phyloP scores from a whole-genome alignment of 345 rosid genomes.

The Cochlearia excelsa region DNA sequence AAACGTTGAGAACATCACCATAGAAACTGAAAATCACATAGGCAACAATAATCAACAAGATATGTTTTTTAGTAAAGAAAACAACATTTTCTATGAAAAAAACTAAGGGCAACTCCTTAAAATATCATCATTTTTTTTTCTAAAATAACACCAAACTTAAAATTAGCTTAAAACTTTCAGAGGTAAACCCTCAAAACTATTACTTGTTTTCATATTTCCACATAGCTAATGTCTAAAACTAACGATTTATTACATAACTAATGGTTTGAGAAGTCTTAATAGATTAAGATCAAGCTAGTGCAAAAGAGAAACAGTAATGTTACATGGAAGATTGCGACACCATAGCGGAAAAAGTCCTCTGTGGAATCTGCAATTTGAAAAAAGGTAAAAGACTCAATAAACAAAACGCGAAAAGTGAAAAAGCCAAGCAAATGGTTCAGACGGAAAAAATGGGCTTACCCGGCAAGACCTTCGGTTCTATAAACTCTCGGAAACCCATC shows the following conservation, averaged over 20 bases:
- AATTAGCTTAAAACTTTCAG: too few relatives aligned
- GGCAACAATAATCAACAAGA: conserved; percentile 14
- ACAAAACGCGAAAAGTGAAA: background rate
- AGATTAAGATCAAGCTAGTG: background rate
- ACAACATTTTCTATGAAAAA: conserved; percentile 3
- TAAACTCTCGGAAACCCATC: conserved; percentile 59
- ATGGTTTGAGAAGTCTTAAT: background rate
- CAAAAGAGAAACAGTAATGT: conserved; percentile 12
- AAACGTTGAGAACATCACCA: conserved; percentile 73
- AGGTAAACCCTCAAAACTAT: too few relatives aligned
- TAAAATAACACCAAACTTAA: too few relatives aligned
- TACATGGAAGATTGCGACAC: conserved; percentile 44
- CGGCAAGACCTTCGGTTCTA: conserved; percentile 51
- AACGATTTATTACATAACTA: background rate
- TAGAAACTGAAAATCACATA: conserved; percentile 47
- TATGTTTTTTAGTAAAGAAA: conserved; percentile 9
- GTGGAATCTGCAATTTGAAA: conserved; percentile 34
- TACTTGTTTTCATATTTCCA: background rate
- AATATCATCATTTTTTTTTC: too few relatives aligned
- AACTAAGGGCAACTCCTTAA: background rate
- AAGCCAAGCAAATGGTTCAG: conserved; percentile 5
- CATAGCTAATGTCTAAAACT: background rate
- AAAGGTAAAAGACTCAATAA: conserved; percentile 22
- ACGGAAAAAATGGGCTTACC: conserved; percentile 32
- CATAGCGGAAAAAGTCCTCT: conserved; percentile 40